Evolutionary conservation across 2,329 filamentous ascomycete genomes (phyloP).

Genomic region (Aspergillus fructus): DNA sequence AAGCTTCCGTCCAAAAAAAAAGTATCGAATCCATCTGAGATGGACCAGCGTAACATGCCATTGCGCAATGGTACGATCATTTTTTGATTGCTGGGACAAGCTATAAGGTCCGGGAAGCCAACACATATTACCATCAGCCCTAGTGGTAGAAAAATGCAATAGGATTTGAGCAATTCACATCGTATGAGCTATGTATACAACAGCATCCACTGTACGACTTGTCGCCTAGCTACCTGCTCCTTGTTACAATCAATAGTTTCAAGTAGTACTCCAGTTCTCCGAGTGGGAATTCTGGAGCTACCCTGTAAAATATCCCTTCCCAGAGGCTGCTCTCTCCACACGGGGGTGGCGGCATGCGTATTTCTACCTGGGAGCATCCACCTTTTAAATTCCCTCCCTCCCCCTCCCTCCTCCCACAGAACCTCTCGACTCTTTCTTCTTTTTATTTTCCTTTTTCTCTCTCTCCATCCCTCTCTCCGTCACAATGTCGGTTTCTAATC

Average conservation of each 20-base stretch:
- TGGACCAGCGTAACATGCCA: not conserved
- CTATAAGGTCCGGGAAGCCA: not conserved
- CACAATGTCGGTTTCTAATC: constrained; percentile 62
- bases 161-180: not conserved
- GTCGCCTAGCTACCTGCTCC: not conserved
- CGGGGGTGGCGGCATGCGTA: constrained; percentile 15
- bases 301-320: not conserved
- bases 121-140: not conserved
- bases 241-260: not conserved
- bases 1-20: constrained; percentile 6
- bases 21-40: not conserved
- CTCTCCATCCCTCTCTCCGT: constrained; percentile 5
- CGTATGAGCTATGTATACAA: not conserved
- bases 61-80: not conserved
- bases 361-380: constrained; percentile 16
- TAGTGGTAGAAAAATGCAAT: not conserved
- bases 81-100: not conserved
- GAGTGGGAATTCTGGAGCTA: not conserved
- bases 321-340: constrained; percentile 15
- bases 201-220: not conserved
- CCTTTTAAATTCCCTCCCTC: constrained; percentile 5
- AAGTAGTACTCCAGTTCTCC: not conserved
- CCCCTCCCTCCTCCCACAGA: constrained; percentile 6
- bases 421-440: constrained; percentile 15
- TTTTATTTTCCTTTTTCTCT: constrained; percentile 11